Conservation (phyloP, 2,329 filamentous ascomycete genomes). For the Penicillium brasilianum region DNA sequence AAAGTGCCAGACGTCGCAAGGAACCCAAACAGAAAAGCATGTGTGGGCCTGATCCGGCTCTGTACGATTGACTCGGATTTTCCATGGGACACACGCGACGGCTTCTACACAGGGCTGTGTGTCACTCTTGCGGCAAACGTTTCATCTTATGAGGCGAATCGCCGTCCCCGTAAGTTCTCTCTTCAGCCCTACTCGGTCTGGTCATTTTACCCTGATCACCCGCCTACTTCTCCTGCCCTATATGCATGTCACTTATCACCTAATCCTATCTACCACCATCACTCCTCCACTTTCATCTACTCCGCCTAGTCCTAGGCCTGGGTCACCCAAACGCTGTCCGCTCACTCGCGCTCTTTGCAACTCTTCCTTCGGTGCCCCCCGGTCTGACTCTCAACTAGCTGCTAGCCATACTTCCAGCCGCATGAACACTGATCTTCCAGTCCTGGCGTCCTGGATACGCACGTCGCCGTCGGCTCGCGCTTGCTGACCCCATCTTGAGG, state of each 20-base stretch:
- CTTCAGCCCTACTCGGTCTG: slow-evolving; percentile 29
- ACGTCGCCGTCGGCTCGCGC: slow-evolving; percentile 10
- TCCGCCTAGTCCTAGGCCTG: background rate
- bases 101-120: slow-evolving; percentile 27
- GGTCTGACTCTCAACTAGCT: slow-evolving; percentile 28
- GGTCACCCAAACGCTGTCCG: too few relatives aligned
- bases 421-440: slow-evolving; percentile 15
- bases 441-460: slow-evolving; percentile 10
- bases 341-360: background rate
- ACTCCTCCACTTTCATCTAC: slow-evolving; percentile 1
- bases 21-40: slow-evolving; percentile 18
- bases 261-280: background rate
- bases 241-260: background rate
- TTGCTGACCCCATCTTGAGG: slow-evolving; percentile 24
- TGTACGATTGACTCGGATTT: slow-evolving; percentile 26
- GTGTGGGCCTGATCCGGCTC: slow-evolving; percentile 20
- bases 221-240: background rate
- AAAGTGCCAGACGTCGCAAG: background rate
- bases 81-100: slow-evolving; percentile 32
- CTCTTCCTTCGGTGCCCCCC: slow-evolving; percentile 12
- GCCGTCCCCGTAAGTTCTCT: slow-evolving; percentile 19
- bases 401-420: slow-evolving; percentile 19
- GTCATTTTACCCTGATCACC: background rate
- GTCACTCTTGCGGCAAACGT: slow-evolving; percentile 32
- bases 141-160: slow-evolving; percentile 36